Evolutionary conservation across 2,329 filamentous ascomycete species (phyloP), one percentile per base, ranked within the genome.

Genomic region (Mollisia scopiformis): DNA sequence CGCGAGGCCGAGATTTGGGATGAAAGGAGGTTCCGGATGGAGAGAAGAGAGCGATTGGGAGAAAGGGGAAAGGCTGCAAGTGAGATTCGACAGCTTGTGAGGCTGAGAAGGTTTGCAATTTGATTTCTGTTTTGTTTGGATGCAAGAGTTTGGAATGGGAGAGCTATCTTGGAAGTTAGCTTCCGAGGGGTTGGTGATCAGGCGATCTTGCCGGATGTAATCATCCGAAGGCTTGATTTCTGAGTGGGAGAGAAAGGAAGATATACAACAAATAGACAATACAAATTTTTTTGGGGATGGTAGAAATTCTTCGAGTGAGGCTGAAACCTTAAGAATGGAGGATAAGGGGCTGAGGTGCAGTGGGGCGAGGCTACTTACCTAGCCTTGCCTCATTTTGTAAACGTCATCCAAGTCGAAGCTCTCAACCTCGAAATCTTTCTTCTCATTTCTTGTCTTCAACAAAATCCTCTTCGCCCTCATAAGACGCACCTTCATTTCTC

Each of bases 341-440:
- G 39, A 21, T 51, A 16, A 33, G 14, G 27, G 14, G 49, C 8
- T 23, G n/a, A 19, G 8, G 23, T 28, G 23, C 19, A 28, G 11
- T 35, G 11, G 31, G 16, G 33, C 35, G 27, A 55, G 53, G 35
- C 51, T 54, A 16, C 23, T 23, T 54, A 54, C 23, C 19, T 54
- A 54, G 51, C 53, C 35, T 43, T 37, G 35, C 11, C 25, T 14
- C 6, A 11, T n/a, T 21, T 16, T 55, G 28, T 55, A 55, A 59
- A 55, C 57, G 57, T 59, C 57, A 59, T 59, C 14, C 28, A 51
- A 10, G 14, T 33, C n/a, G 8, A 23, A 14, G 19, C 33, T 51
- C 49, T 23, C 27, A 59, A 57, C 41, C 31, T 33, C 30, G 21
- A 14, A 16, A 37, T 16, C 16, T 21, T 43, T 19, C 43, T 28